Evolutionary conservation across 208 protist genomes (phyloP).

Genomic region (Leishmania aethiopica): DNA sequence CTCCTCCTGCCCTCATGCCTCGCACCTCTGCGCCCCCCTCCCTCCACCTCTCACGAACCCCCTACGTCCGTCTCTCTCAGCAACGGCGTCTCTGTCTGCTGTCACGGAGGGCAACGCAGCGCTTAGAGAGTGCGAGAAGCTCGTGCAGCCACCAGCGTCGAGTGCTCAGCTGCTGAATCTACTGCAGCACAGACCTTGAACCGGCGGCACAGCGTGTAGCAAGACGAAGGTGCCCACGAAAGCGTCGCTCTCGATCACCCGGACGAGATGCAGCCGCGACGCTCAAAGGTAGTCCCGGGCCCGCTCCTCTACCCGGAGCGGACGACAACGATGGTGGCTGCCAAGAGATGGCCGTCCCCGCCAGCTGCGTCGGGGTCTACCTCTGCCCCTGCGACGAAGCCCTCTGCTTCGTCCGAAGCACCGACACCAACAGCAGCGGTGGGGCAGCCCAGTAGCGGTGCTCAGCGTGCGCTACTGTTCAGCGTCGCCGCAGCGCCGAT

Average conservation of each 20-base stretch:
- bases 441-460: not conserved
- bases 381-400: not conserved
- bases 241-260: not conserved
- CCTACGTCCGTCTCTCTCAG: not conserved
- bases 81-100: not conserved
- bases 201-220: not conserved
- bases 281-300: slow-evolving; percentile 25
- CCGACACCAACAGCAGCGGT: not conserved
- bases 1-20: not conserved
- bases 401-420: not conserved
- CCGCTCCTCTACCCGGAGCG: slow-evolving; percentile 19
- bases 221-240: not conserved
- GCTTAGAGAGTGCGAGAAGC: not conserved
- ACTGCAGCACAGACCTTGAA: not conserved
- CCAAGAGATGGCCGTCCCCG: not conserved
- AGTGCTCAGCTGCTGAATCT: not conserved
- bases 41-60: not conserved
- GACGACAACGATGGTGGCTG: not conserved
- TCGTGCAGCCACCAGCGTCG: not conserved
- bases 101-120: not conserved
- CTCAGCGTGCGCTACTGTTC: not conserved
- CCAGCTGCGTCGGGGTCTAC: not conserved
- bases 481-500: not conserved
- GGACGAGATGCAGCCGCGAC: slow-evolving; percentile 27
- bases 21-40: not conserved